These are phyloP conservation scores for Circinella umbellata DNA, from an alignment of 371 early-diverging fungal genomes.

Conservation along the genomic window DNA sequence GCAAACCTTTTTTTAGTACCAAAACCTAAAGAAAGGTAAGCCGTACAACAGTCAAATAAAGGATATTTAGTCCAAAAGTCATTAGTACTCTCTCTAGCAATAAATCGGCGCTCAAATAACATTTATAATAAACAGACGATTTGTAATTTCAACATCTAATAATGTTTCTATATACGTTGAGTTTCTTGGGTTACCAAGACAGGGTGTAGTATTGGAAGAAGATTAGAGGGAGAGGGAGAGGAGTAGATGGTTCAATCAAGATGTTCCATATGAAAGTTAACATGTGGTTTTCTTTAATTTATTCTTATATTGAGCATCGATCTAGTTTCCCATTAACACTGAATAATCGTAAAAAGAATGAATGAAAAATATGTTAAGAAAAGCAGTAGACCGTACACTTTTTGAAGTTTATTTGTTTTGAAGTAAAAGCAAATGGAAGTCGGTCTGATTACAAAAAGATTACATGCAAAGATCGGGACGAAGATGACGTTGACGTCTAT, in stretches of 20 bases:
- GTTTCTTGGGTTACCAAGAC: not conserved
- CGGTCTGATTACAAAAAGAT: too few relatives aligned
- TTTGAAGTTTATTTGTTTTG: too few relatives aligned
- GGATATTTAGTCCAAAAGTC: not conserved
- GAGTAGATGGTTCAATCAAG: too few relatives aligned
- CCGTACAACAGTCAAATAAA: constrained; percentile 5
- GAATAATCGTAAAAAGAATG: not conserved
- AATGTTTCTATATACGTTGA: too few relatives aligned
- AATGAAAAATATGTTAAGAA: not conserved
- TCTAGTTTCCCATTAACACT: not conserved
- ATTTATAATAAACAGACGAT: not conserved
- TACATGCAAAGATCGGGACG: too few relatives aligned
- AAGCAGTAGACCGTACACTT: too few relatives aligned
- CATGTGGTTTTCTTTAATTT: constrained; percentile 7
- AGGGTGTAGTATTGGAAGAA: too few relatives aligned
- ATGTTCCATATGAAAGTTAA: constrained; percentile 5
- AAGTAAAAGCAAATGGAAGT: too few relatives aligned
- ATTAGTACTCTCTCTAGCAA: not conserved
- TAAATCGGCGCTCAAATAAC: constrained; percentile 3
- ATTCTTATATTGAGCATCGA: not conserved
- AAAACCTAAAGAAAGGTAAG: not conserved
- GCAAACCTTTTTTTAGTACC: constrained; percentile 3
- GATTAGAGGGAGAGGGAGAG: too few relatives aligned
- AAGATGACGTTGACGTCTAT: too few relatives aligned
- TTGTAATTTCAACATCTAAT: too few relatives aligned